A percentile compares a stretch with the other conserved stretches of the same genome.
These are phyloP conservation scores for Claviceps spartinae DNA, from an alignment of 2,329 filamentous ascomycete genomes.

Conservation along the genomic window DNA sequence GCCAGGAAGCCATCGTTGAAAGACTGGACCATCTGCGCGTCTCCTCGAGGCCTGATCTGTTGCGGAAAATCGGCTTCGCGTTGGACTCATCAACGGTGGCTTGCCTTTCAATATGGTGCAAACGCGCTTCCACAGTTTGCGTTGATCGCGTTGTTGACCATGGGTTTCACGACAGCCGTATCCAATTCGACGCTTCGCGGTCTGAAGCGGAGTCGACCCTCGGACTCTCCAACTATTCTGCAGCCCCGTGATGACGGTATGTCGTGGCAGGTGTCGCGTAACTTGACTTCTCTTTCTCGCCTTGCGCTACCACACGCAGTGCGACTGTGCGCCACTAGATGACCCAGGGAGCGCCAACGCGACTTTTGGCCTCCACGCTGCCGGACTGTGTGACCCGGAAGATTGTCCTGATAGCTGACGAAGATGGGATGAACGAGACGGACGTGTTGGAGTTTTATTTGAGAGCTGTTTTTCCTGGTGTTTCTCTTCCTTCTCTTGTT, in stretches of 20 bases:
- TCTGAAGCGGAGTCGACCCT: constrained; percentile 68
- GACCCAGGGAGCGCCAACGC: background rate
- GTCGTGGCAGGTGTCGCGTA: constrained; percentile 29
- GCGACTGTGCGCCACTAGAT: constrained; percentile 6
- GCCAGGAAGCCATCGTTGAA: background rate
- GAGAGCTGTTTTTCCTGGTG: background rate
- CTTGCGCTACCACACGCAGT: constrained; percentile 6
- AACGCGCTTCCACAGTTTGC: background rate
- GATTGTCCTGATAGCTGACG: background rate
- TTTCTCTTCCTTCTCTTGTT: background rate
- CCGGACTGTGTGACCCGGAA: constrained; percentile 2
- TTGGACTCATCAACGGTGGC: background rate
- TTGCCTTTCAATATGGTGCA: background rate
- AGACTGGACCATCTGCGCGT: background rate
- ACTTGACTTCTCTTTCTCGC: constrained; percentile 4
- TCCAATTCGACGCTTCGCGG: constrained; percentile 47
- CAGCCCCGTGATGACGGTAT: constrained; percentile 58
- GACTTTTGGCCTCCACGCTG: background rate
- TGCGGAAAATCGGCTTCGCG: too few species aligned
- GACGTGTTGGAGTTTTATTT: background rate
- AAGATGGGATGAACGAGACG: constrained; percentile 1
- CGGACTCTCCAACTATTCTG: constrained; percentile 44
- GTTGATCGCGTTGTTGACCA: constrained; percentile 14
- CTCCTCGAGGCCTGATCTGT: background rate
- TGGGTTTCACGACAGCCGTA: constrained; percentile 25